Conservation (phyloP, 345 rosid genomes). For the Ceriops tagal region DNA sequence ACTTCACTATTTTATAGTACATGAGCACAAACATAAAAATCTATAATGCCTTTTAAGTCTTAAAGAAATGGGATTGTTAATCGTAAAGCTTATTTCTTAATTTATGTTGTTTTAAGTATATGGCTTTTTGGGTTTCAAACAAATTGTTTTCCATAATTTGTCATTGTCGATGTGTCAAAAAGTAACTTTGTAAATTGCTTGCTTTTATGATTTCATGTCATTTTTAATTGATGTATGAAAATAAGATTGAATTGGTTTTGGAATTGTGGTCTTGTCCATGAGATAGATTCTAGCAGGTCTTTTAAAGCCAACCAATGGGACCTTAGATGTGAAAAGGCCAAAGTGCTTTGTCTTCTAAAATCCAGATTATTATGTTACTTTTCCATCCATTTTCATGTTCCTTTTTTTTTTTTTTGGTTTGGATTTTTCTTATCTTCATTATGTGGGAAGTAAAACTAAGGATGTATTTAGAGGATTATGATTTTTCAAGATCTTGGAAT, state of each 20-base stretch:
- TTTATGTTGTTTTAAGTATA: background rate
- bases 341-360: slow-evolving; percentile 85
- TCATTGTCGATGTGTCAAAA: background rate
- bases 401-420: background rate
- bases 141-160: background rate
- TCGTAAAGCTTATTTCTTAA: background rate
- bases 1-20: background rate
- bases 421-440: background rate
- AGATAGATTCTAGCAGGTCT: slow-evolving; percentile 86
- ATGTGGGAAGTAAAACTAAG: background rate
- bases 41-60: background rate
- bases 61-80: background rate
- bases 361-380: slow-evolving; percentile 83
- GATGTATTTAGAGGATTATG: background rate
- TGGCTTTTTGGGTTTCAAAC: background rate
- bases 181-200: background rate
- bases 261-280: slow-evolving; percentile 4
- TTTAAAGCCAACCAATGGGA: slow-evolving; percentile 62
- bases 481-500: background rate
- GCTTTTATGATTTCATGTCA: background rate
- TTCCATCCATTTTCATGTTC: background rate
- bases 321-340: slow-evolving; percentile 53
- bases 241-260: slow-evolving; percentile 1
- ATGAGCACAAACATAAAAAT: background rate
- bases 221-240: background rate